Evolutionary conservation across 2,329 filamentous ascomycete genomes (phyloP).

Genomic region (Penicillium sp.): DNA sequence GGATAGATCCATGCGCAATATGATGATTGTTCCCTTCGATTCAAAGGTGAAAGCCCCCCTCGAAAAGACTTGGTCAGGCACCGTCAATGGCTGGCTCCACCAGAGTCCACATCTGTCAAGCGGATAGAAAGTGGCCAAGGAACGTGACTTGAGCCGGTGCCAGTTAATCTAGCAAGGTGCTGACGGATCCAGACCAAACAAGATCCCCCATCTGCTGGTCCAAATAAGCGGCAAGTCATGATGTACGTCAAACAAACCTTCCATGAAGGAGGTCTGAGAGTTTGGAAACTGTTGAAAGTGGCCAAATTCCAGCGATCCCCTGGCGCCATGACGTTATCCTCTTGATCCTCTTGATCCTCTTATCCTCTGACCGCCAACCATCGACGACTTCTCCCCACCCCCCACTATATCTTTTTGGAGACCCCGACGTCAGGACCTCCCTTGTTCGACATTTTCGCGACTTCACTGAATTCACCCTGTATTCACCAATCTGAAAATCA

Average conservation of each 20-base stretch:
- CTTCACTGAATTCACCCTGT: neutral
- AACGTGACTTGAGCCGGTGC: neutral
- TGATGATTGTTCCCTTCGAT: neutral
- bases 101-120: neutral
- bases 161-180: neutral
- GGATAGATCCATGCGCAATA: neutral
- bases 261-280: neutral
- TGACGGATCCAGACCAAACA: neutral
- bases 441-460: conserved; percentile 4
- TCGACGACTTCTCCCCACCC: conserved; percentile 8
- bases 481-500: neutral
- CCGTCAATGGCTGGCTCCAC: neutral
- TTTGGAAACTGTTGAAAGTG: neutral
- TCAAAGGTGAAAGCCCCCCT: neutral
- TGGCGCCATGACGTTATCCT: conserved; percentile 30
- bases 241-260: neutral
- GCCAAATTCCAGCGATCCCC: neutral
- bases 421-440: conserved; percentile 2
- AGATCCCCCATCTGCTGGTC: neutral
- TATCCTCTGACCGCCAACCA: conserved; percentile 30
- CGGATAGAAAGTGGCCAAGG: neutral
- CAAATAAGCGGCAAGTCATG: neutral
- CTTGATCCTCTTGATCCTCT: neutral
- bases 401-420: conserved; percentile 12
- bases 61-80: neutral